A percentile compares a stretch with the other conserved stretches of the same genome.
These are phyloP conservation scores for Cordia subcordata DNA, from an alignment of 257 asterid genomes.

Conservation along the genomic window DNA sequence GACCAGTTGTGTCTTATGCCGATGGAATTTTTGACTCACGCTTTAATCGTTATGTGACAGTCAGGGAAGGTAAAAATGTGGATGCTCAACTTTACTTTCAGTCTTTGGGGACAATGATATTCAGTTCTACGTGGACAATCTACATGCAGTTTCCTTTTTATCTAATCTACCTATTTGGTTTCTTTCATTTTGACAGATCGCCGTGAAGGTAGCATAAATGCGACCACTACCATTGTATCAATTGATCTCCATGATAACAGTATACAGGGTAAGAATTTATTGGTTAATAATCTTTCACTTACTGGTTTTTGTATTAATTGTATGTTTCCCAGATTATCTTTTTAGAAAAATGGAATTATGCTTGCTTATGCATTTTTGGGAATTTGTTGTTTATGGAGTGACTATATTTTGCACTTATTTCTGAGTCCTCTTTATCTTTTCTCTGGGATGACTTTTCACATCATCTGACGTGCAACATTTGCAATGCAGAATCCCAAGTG, in stretches of 20 bases:
- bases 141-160: neutral
- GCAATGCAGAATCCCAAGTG: constrained; percentile 63
- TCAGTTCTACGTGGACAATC: neutral
- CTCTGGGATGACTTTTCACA: constrained; percentile 1
- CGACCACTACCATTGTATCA: constrained; percentile 73
- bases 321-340: neutral
- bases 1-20: constrained; percentile 72
- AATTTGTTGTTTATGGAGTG: too few species aligned
- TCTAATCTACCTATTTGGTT: constrained; percentile 10
- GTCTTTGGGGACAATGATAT: neutral
- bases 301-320: neutral
- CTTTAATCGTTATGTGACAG: constrained; percentile 66
- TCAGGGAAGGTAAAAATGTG: constrained; percentile 66
- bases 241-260: constrained; percentile 35
- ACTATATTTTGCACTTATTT: too few species aligned
- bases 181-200: constrained; percentile 47
- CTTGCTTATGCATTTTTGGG: too few species aligned
- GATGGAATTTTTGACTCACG: constrained; percentile 87
- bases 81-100: constrained; percentile 7
- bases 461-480: constrained; percentile 7
- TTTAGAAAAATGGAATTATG: too few species aligned
- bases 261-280: constrained; percentile 45
- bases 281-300: neutral
- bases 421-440: neutral
- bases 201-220: constrained; percentile 58